These are phyloP conservation scores for Tubosaeta brunneosetosa DNA, from an alignment of 768 basidiomycete genomes.

Conservation along the genomic window DNA sequence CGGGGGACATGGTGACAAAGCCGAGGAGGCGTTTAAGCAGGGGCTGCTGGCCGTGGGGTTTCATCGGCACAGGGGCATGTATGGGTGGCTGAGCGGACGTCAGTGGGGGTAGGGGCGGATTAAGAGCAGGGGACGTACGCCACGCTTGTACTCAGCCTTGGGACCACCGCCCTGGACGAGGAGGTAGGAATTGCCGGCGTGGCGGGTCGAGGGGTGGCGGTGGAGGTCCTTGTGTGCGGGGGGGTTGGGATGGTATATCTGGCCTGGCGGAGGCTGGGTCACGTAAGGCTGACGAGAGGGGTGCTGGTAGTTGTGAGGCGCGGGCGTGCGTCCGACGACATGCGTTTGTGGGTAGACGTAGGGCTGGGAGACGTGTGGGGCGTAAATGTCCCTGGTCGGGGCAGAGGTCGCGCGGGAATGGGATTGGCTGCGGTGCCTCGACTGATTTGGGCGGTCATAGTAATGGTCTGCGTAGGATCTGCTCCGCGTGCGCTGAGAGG, in stretches of 20 bases:
- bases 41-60: slow-evolving; percentile 26
- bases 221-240: slow-evolving; percentile 17
- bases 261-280: slow-evolving; percentile 27
- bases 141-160: slow-evolving; percentile 30
- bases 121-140: slow-evolving; percentile 29
- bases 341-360: slow-evolving; percentile 19
- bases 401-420: slow-evolving; percentile 19
- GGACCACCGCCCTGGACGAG: slow-evolving; percentile 25
- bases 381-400: slow-evolving; percentile 16
- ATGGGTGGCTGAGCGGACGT: slow-evolving; percentile 17
- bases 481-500: slow-evolving; percentile 17
- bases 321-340: slow-evolving; percentile 9
- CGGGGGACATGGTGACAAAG: slow-evolving; percentile 24
- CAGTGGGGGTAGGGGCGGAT: slow-evolving; percentile 13
- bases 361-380: slow-evolving; percentile 4
- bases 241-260: slow-evolving; percentile 18
- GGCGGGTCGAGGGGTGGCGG: slow-evolving; percentile 16
- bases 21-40: slow-evolving; percentile 29
- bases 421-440: slow-evolving; percentile 23
- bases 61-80: slow-evolving; percentile 29
- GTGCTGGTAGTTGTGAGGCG: slow-evolving; percentile 17
- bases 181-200: slow-evolving; percentile 25
- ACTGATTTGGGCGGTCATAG: slow-evolving; percentile 14
- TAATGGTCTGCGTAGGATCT: slow-evolving; percentile 23
- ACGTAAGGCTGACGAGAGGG: slow-evolving; percentile 16